Percentiles rank a stretch among this genome's conserved stretches.
phyloP scores from a whole-genome alignment of 164 flowering plant species.

The Magnolia kwangsiensis region DNA sequence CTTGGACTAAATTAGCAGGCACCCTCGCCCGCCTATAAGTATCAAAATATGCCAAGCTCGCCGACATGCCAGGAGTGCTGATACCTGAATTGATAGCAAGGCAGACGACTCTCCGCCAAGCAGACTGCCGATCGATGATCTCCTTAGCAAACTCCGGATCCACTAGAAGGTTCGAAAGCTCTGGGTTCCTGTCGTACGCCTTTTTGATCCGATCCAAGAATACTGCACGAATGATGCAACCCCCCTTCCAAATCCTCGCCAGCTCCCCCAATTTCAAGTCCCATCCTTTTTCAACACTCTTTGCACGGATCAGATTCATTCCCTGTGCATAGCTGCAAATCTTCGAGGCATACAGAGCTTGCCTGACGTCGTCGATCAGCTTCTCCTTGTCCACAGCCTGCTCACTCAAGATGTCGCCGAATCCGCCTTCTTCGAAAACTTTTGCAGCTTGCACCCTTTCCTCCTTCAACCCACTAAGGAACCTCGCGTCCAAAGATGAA shows the following conservation, averaged over 20 bases:
- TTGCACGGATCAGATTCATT: slow-evolving; percentile 74
- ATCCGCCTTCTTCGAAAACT: slow-evolving; percentile 48
- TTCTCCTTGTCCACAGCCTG: slow-evolving; percentile 50
- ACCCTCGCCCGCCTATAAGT: slow-evolving; percentile 60
- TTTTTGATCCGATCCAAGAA: slow-evolving; percentile 70
- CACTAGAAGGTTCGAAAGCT: slow-evolving; percentile 63
- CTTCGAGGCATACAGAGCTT: slow-evolving; percentile 72
- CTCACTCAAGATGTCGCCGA: slow-evolving; percentile 41
- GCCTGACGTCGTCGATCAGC: slow-evolving; percentile 67
- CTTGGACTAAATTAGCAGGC: slow-evolving; percentile 76
- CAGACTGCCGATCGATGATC: slow-evolving; percentile 56
- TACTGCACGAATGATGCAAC: slow-evolving; percentile 68
- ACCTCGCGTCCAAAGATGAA: slow-evolving; percentile 59
- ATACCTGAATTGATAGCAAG: slow-evolving; percentile 64
- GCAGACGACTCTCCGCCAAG: slow-evolving; percentile 71
- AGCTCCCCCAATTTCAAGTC: slow-evolving; percentile 64
- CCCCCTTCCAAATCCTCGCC: slow-evolving; percentile 84
- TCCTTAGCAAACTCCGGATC: slow-evolving; percentile 76
- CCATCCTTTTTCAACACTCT: slow-evolving; percentile 74
- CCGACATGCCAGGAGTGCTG: slow-evolving; percentile 70
- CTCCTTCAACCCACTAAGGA: slow-evolving; percentile 68
- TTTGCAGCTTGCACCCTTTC: slow-evolving; percentile 64
- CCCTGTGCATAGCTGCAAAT: slow-evolving; percentile 83
- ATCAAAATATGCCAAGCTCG: slow-evolving; percentile 75
- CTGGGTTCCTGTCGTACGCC: slow-evolving; percentile 68